Evolutionary conservation across 2,329 filamentous ascomycete species (phyloP).

Genomic region (Pseudocercospora vitis): DNA sequence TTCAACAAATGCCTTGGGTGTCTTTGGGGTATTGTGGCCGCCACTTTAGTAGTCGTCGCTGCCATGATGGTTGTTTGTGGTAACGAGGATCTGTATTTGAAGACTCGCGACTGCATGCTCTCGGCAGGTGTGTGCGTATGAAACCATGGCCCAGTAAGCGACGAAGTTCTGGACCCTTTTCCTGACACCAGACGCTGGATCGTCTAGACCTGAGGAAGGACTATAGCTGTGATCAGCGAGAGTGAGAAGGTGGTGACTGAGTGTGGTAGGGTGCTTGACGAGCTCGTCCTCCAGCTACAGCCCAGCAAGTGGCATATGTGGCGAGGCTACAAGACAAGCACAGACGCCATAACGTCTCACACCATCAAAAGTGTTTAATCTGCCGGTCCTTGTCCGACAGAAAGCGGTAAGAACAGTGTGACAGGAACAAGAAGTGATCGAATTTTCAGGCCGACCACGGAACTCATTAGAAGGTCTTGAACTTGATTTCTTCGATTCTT

Average conservation of each 20-base stretch:
- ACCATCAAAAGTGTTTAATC: too few relatives aligned
- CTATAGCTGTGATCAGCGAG: not conserved
- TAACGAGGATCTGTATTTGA: too few relatives aligned
- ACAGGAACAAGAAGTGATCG: too few relatives aligned
- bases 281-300: not conserved
- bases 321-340: not conserved
- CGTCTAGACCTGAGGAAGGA: too few relatives aligned
- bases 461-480: too few relatives aligned
- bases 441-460: too few relatives aligned
- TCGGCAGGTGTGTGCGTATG: not conserved
- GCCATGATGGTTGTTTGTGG: not conserved
- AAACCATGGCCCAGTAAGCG: not conserved
- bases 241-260: not conserved
- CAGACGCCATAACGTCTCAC: not conserved
- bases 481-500: too few relatives aligned
- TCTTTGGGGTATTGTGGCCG: not conserved
- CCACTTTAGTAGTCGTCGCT: not conserved
- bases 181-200: not conserved
- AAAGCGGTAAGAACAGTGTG: too few relatives aligned
- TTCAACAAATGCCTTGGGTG: conserved; percentile 24
- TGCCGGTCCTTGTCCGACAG: too few relatives aligned
- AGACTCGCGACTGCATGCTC: not conserved
- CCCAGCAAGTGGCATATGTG: not conserved
- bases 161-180: not conserved
- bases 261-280: not conserved